Evolutionary conservation across 1,139 yeast species (phyloP).

Genomic region (Diutina rugosa): DNA sequence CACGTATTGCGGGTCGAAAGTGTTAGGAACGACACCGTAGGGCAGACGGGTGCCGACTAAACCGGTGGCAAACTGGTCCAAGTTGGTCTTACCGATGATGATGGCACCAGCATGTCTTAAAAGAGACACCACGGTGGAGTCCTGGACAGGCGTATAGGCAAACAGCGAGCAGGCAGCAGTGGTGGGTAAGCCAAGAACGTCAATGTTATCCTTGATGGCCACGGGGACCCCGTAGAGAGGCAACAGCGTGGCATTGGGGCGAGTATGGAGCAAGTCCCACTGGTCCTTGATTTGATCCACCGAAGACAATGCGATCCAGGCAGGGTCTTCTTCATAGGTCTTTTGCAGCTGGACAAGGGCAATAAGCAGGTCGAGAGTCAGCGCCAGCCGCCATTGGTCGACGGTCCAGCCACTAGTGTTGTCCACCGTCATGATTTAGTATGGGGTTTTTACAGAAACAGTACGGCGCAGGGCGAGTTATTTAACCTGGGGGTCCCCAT

Average conservation of each 20-base stretch:
- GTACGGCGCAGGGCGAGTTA: not conserved
- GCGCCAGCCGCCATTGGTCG: constrained; percentile 52
- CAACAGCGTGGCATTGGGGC: constrained; percentile 34
- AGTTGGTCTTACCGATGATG: constrained; percentile 80
- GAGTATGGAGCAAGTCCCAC: constrained; percentile 64
- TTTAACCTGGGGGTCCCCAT: not conserved
- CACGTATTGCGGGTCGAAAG: constrained; percentile 65
- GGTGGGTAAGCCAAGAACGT: constrained; percentile 67
- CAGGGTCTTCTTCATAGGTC: constrained; percentile 46
- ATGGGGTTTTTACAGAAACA: not conserved
- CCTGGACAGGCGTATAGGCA: constrained; percentile 50
- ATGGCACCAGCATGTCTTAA: constrained; percentile 82
- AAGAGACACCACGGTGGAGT: constrained; percentile 59
- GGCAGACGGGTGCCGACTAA: constrained; percentile 92
- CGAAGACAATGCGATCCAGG: constrained; percentile 77
- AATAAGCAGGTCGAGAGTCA: constrained; percentile 39
- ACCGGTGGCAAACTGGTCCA: constrained; percentile 96
- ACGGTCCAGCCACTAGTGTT: constrained; percentile 28
- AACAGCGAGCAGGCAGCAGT: constrained; percentile 94
- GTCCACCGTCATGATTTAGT: not conserved
- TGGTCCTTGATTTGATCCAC: constrained; percentile 53
- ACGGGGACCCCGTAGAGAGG: constrained; percentile 87
- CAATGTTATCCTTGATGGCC: constrained; percentile 91
- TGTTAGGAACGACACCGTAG: constrained; percentile 75
- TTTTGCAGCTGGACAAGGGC: constrained; percentile 35